Base-by-base conservation (phyloP, 2,329 filamentous ascomycete genomes). In the Colletotrichum tofieldiae region DNA sequence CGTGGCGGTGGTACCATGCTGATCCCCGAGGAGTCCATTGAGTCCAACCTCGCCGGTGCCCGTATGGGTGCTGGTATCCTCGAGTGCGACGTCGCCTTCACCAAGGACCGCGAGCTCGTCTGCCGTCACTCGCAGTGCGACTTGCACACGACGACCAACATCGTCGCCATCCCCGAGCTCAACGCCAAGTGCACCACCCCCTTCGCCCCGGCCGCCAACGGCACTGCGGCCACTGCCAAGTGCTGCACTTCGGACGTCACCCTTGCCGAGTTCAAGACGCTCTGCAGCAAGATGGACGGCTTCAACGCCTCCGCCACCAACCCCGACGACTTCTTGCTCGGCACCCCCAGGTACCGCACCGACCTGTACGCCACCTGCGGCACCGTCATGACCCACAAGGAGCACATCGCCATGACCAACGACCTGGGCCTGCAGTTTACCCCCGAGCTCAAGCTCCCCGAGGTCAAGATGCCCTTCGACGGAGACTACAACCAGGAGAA, bases 181-280 rank as follows among this genome's bases (percentile, higher is more conserved):
- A 90, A 89, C 72, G 86, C 86, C 65, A 93, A 93, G 81, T 93
- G 91, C 82, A 89, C 87, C 3, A 79, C 81, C 64, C 90, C 90
- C 0, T 93, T 93, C 80, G 81, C 79, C n/a, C 88, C 91, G 0
- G 86, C 89, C 5, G 79, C 80, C 20, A 82, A 85, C 73, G 88
- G 86, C 64, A 81, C 80, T 6, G 77, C 84, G 1, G 92, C 92
- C 1, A 85, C 82, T 20, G 92, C 91, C 16, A 89, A 88, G 75
- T 94, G 92, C 85, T 94, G 92, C 85, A 93, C 92, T 3, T 90
- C 87, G 76, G 92, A 94, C 78, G 89, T 94, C 77, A 93, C 92
- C 0, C 82, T 92, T 45, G 85, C 85, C 56, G 92, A 94, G 81
- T 93, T 90, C 85, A 89, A 90, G 80, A 84, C 86, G 6, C 87